These are phyloP conservation scores for Botrytis paeoniae DNA, from an alignment of 2,329 filamentous ascomycete genomes.

Conservation along the genomic window DNA sequence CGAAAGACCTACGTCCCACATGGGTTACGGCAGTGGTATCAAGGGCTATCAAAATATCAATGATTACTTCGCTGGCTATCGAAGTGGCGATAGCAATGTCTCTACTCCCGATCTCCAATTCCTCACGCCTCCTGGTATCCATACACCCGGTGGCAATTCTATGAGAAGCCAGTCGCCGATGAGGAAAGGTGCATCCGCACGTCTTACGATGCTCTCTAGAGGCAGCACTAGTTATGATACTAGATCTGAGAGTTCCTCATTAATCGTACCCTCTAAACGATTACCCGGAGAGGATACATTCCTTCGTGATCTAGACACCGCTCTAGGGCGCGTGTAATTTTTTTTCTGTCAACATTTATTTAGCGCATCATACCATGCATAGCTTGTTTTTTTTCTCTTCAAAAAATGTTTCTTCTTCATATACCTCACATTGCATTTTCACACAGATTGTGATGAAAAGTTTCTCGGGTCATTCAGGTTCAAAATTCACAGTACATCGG, in stretches of 20 bases:
- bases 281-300: slow-evolving; percentile 14
- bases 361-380: not conserved
- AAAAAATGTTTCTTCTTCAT: not conserved
- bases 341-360: not conserved
- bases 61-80: slow-evolving; percentile 14
- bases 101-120: slow-evolving; percentile 18
- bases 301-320: slow-evolving; percentile 14
- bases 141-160: not conserved
- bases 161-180: slow-evolving; percentile 1
- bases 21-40: slow-evolving; percentile 2
- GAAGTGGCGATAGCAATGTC: slow-evolving; percentile 3
- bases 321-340: slow-evolving; percentile 5
- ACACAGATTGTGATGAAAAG: not conserved
- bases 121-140: slow-evolving; percentile 12
- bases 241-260: slow-evolving; percentile 15
- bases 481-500: not conserved
- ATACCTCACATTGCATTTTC: not conserved
- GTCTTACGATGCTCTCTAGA: slow-evolving; percentile 5
- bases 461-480: not conserved
- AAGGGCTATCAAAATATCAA: not conserved
- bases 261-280: slow-evolving; percentile 2
- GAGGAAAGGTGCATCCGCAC: not conserved
- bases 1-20: not conserved
- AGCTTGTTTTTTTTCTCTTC: not conserved
- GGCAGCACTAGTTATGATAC: slow-evolving; percentile 14